Conservation (phyloP, 768 basidiomycete genomes). For the Russula emetica region DNA sequence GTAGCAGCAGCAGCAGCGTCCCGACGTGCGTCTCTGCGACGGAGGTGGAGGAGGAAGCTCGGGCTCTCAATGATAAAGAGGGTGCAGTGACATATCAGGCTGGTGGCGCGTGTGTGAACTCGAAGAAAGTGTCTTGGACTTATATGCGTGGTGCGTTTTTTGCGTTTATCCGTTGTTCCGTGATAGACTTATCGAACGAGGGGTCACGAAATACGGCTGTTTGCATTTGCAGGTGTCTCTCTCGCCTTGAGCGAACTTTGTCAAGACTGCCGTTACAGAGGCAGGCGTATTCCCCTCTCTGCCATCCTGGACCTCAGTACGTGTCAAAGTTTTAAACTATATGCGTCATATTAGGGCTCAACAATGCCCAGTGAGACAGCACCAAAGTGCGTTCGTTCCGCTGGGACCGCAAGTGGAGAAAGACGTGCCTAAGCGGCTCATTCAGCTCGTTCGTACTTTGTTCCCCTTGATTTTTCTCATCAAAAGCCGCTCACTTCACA, state of each 20-base stretch:
- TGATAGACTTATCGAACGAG: not conserved
- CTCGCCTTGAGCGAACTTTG: conserved; percentile 19
- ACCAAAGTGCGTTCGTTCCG: conserved; percentile 17
- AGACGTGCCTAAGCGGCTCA: conserved; percentile 19
- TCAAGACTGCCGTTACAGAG: conserved; percentile 10
- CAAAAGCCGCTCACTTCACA: too few species aligned
- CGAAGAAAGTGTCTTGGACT: conserved; percentile 12
- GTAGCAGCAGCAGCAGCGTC: too few species aligned
- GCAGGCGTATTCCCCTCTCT: conserved; percentile 8
- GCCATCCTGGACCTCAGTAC: conserved; percentile 17
- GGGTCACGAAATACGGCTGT: not conserved
- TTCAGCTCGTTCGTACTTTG: not conserved
- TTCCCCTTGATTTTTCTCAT: not conserved
- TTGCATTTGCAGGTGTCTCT: not conserved
- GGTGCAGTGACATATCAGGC: not conserved
- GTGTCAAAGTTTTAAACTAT: not conserved
- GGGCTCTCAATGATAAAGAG: not conserved
- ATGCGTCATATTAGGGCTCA: not conserved
- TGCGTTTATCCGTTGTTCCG: not conserved
- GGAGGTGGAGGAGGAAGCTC: not conserved
- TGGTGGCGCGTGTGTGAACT: not conserved
- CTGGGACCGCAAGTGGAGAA: conserved; percentile 14
- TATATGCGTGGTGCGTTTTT: conserved; percentile 12
- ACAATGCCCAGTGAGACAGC: conserved; percentile 15
- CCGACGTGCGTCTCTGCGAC: not conserved